Percentiles rank a stretch among this genome's conserved stretches.
phyloP scores from a whole-genome alignment of 2,329 filamentous ascomycete species.

The Scytalidium lignicola region DNA sequence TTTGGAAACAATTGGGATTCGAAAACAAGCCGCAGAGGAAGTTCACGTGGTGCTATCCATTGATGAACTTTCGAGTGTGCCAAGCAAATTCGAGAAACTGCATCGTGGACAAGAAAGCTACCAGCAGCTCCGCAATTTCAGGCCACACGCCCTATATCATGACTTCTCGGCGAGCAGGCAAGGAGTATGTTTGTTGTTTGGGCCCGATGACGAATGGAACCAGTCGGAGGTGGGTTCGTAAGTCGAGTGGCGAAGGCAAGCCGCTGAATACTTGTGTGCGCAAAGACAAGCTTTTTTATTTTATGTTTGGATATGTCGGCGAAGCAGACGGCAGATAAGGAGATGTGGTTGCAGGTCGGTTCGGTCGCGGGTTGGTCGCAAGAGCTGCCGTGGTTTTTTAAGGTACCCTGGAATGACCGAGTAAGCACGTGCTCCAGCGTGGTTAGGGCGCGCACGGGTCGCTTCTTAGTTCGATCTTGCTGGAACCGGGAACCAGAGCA shows the following conservation, averaged over 20 bases:
- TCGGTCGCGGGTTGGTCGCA: too few relatives aligned
- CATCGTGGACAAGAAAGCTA: constrained; percentile 24
- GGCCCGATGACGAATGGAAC: neutral
- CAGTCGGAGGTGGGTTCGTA: neutral
- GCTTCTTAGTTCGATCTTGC: neutral
- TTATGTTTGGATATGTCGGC: too few relatives aligned
- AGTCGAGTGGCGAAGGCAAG: neutral
- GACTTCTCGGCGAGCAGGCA: neutral
- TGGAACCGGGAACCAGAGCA: too few relatives aligned
- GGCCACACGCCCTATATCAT: neutral
- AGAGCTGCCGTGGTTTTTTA: too few relatives aligned
- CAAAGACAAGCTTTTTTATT: neutral
- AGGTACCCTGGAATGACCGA: neutral
- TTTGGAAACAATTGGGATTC: too few relatives aligned
- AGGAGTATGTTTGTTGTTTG: neutral
- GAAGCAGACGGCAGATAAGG: too few relatives aligned
- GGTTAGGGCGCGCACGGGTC: neutral
- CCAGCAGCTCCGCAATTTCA: neutral
- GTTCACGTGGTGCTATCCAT: constrained; percentile 20
- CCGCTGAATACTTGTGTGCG: neutral
- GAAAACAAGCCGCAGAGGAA: neutral
- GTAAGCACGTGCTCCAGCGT: neutral
- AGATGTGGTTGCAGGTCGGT: too few relatives aligned
- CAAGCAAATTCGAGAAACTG: constrained; percentile 23
- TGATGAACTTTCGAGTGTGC: constrained; percentile 27